A percentile compares a stretch with the other conserved stretches of the same genome.
Conservation (phyloP, 2,329 filamentous ascomycete species). For the Dothidotthia symphoricarpi region DNA sequence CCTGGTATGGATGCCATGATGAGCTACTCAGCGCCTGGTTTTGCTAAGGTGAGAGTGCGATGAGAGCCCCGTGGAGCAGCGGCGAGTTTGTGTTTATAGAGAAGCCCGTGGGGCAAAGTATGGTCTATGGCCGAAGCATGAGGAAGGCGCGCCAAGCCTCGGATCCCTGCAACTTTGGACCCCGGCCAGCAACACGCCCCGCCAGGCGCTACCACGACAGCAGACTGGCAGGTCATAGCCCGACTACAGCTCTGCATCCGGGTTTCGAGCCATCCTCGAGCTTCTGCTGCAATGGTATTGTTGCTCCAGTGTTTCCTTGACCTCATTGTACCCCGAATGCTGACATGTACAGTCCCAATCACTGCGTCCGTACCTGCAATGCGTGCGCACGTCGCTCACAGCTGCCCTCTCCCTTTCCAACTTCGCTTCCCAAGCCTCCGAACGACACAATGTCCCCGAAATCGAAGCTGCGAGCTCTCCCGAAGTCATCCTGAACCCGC, state of each 20-base stretch:
- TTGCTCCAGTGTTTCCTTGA: background rate
- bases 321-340: conserved; percentile 9
- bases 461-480: conserved; percentile 91
- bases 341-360: conserved; percentile 75
- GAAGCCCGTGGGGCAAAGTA: conserved; percentile 31
- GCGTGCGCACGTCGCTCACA: conserved; percentile 89
- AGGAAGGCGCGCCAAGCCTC: conserved; percentile 24
- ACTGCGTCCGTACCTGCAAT: conserved; percentile 91
- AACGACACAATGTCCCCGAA: conserved; percentile 97
- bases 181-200: conserved; percentile 33
- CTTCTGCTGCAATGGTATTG: conserved; percentile 32
- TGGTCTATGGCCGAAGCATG: conserved; percentile 28
- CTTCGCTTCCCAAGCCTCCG: conserved; percentile 94
- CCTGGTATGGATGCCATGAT: conserved; percentile 42
- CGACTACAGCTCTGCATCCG: conserved; percentile 17
- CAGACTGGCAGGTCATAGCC: conserved; percentile 35
- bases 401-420: conserved; percentile 91
- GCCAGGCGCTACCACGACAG: conserved; percentile 25
- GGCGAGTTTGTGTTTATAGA: conserved; percentile 18
- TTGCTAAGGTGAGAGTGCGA: conserved; percentile 1
- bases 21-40: conserved; percentile 2
- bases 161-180: too few species aligned
- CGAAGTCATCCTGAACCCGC: conserved; percentile 86
- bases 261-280: conserved; percentile 19
- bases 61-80: conserved; percentile 2